Conservation (phyloP, 129 eudicot genomes). For the Flaveria linearis region DNA sequence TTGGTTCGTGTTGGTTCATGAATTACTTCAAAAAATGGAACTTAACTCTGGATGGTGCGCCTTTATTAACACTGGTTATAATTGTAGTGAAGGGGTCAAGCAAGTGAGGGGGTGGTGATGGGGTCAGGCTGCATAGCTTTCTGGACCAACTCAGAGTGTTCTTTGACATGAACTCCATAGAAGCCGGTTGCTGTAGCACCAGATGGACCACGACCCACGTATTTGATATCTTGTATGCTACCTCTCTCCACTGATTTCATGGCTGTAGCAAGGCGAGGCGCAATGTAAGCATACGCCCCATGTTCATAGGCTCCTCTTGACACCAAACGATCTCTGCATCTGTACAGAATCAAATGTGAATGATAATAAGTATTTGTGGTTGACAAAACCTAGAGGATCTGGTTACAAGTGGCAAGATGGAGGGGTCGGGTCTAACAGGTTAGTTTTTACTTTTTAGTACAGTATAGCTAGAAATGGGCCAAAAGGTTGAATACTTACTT, state of each 20-base stretch:
- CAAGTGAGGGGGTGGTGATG: slow-evolving; percentile 20
- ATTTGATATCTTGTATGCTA: slow-evolving; percentile 62
- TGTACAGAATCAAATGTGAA: slow-evolving; percentile 25
- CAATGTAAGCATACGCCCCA: slow-evolving; percentile 76
- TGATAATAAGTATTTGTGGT: background rate
- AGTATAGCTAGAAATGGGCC: background rate
- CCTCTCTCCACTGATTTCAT: slow-evolving; percentile 76
- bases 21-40: background rate
- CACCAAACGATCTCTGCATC: slow-evolving; percentile 98
- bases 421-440: background rate
- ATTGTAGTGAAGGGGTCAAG: slow-evolving; percentile 14
- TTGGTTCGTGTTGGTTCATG: background rate
- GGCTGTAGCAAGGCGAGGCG: slow-evolving; percentile 74
- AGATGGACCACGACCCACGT: slow-evolving; percentile 86
- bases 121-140: slow-evolving; percentile 50
- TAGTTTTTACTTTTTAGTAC: too few species aligned
- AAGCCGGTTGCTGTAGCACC: slow-evolving; percentile 98
- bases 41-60: slow-evolving; percentile 12
- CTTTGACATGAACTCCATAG: slow-evolving; percentile 59
- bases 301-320: slow-evolving; percentile 98
- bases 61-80: slow-evolving; percentile 22
- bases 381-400: too few species aligned
- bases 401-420: background rate
- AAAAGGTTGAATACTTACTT: slow-evolving; percentile 50
- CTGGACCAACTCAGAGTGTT: slow-evolving; percentile 74